Evolutionary conservation across 2,329 filamentous ascomycete genomes (phyloP), one percentile per base, ranked within the genome.

Genomic region (Clonostachys sp.): DNA sequence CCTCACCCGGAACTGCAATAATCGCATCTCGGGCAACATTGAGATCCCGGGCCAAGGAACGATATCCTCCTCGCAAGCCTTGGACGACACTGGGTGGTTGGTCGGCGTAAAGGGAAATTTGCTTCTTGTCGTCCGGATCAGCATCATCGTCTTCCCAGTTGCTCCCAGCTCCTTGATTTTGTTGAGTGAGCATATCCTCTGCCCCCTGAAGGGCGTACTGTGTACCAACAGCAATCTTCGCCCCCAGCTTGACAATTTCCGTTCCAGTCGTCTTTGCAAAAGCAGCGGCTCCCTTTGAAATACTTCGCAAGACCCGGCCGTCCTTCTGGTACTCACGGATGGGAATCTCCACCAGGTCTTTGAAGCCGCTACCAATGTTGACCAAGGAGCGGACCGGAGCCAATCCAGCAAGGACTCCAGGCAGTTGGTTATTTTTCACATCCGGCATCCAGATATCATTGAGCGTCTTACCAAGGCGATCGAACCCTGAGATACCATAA

Each of bases 371-470:
- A 33, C 91, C 90, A 9, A 99, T 89, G 55, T 95, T 96, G 45
- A 95, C 92, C 2, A 99, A 71, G 2, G 90, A 90, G 13, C 91
- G 84, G n/a, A 97, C 85, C 1, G 91, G 89, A 0, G 91, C 91
- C 6, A 99, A 75, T 17, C 94, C 94, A 4, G 91, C 89, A 35
- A 99, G 78, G 2, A 99, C 87, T 2, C 87, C 84, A 1, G 91
- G 90, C 6, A 99, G 83, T 64, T 99, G 94, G 55, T 92, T 95
- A 14, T 80, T 75, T 61, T 87, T 90, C 47, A 99, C 87, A 61
- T 99, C 92, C 1, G 91, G 91, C 79, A 86, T 95, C 94, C 94
- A 99, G 41, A 96, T 89, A 61, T 95, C 90, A 61, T 97, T 97
- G 34, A 99, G 78, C 3, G 86, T 92, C 64, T 91, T 83, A 46